These are phyloP conservation scores for Digitaria exilis DNA, from an alignment of 202 grass and related monocot genomes.

Conservation along the genomic window DNA sequence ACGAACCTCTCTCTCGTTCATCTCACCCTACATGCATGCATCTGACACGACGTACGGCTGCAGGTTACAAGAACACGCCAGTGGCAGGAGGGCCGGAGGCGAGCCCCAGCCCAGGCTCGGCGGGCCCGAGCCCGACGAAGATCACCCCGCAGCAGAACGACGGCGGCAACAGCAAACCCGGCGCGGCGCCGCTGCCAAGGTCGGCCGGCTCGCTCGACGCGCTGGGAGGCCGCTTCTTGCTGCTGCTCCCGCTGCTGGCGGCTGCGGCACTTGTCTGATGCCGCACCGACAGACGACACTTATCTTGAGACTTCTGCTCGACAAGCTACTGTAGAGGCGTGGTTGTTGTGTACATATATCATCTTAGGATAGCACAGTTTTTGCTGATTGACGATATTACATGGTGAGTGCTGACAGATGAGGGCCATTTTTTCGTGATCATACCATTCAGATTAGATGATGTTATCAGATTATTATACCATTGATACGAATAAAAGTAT, in stretches of 20 bases:
- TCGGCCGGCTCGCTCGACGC: neutral
- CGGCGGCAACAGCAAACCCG: neutral
- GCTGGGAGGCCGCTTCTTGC: neutral
- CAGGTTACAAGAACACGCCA: conserved; percentile 44
- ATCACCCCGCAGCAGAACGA: conserved; percentile 8
- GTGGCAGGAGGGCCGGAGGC: neutral
- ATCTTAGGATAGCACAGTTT: too few relatives aligned
- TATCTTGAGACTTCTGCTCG: neutral
- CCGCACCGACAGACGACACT: too few relatives aligned
- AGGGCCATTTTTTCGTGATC: too few relatives aligned
- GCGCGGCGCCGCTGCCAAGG: conserved; percentile 15
- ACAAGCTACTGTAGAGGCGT: too few relatives aligned
- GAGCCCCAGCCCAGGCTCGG: conserved; percentile 2
- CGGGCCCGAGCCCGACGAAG: neutral
- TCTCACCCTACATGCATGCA: neutral
- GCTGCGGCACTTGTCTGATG: neutral
- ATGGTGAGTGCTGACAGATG: too few relatives aligned
- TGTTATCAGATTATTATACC: too few relatives aligned
- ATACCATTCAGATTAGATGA: too few relatives aligned
- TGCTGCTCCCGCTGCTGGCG: conserved; percentile 9
- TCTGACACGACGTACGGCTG: neutral
- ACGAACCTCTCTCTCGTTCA: neutral
- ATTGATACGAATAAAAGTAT: too few relatives aligned
- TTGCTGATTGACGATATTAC: too few relatives aligned
- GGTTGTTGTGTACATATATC: neutral